Evolutionary conservation across 129 eudicot species (phyloP).

Genomic region (Flaveria ramosissima): DNA sequence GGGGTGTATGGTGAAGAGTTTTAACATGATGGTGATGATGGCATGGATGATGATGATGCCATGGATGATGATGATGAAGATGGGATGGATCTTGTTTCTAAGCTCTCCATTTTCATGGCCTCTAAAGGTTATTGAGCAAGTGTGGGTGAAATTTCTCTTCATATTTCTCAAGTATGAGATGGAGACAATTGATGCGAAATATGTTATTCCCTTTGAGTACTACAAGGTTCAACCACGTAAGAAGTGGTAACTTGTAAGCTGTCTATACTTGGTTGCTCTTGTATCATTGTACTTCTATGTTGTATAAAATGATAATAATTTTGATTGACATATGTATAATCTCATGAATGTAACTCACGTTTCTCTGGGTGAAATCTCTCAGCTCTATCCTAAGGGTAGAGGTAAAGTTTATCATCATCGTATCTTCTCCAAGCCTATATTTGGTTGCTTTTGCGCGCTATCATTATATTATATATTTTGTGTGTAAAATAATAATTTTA

Average conservation of each 20-base stretch:
- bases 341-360: neutral
- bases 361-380: no score
- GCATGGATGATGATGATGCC: slow-evolving; percentile 16
- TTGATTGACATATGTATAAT: neutral
- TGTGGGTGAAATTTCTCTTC: slow-evolving; percentile 36
- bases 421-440: no score
- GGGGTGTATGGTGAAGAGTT: slow-evolving; percentile 26
- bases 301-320: neutral
- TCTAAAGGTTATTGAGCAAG: slow-evolving; percentile 11
- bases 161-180: slow-evolving; percentile 35
- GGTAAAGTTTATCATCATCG: no score
- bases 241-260: slow-evolving; percentile 23
- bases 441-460: no score
- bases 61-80: slow-evolving; percentile 3
- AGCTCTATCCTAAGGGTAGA: no score
- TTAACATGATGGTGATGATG: slow-evolving; percentile 33
- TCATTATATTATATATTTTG: no score
- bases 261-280: neutral
- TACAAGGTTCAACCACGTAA: slow-evolving; percentile 30
- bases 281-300: neutral
- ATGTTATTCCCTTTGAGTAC: slow-evolving; percentile 42
- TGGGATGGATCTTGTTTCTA: slow-evolving; percentile 28
- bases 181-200: slow-evolving; percentile 34
- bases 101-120: slow-evolving; percentile 43
- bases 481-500: no score